Conservation (phyloP, 306 rosid genomes). For the Cucurbita maxima region DNA sequence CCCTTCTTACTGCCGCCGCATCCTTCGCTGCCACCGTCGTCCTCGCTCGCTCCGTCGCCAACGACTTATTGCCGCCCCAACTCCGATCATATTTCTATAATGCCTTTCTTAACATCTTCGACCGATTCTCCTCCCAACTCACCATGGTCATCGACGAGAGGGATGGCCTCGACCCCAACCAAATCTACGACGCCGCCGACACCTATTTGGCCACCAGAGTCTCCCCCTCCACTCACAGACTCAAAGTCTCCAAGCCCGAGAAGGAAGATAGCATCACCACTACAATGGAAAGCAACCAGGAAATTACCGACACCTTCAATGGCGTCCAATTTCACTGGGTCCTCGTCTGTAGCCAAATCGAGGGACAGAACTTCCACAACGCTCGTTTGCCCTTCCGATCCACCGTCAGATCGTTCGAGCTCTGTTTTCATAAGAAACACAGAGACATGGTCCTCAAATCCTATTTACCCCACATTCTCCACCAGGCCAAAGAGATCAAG, state of each 20-base stretch:
- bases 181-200: constrained; percentile 49
- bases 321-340: constrained; percentile 42
- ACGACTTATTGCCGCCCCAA: constrained; percentile 39
- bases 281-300: constrained; percentile 33
- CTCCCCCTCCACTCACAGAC: constrained; percentile 29
- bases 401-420: constrained; percentile 28
- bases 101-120: constrained; percentile 10
- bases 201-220: constrained; percentile 33
- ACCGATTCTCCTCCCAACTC: constrained; percentile 32
- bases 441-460: constrained; percentile 23
- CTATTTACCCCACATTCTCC: constrained; percentile 38
- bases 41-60: constrained; percentile 32
- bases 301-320: constrained; percentile 24
- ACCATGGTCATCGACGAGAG: constrained; percentile 54
- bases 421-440: constrained; percentile 48
- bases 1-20: constrained; percentile 34
- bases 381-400: constrained; percentile 15
- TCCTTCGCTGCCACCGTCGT: constrained; percentile 46
- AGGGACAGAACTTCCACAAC: constrained; percentile 7
- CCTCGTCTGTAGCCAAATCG: constrained; percentile 15
- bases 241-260: constrained; percentile 35
- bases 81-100: constrained; percentile 16
- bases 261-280: constrained; percentile 18
- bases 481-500: constrained; percentile 24
- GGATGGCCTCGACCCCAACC: constrained; percentile 45